phyloP scores from a whole-genome alignment of 1,284 basidiomycete species.

The Moesziomyces sp. region DNA sequence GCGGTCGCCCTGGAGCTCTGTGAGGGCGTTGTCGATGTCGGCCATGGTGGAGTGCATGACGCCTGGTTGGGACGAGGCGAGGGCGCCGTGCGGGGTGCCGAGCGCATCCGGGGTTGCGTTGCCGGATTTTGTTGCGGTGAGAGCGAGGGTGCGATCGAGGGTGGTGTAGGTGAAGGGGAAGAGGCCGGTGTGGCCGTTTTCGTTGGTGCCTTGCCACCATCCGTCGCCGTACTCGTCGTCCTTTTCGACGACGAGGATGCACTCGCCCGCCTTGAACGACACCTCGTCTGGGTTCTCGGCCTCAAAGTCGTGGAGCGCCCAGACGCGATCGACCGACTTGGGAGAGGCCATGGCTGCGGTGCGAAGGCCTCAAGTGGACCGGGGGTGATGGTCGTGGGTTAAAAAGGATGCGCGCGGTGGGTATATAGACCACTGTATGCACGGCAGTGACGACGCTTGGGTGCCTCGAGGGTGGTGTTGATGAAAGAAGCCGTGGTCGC shows the following conservation, averaged over 20 bases:
- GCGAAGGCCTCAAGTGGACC: background rate
- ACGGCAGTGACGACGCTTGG: too few relatives aligned
- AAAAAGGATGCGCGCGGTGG: background rate
- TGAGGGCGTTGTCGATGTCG: constrained; percentile 65
- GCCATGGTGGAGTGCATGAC: constrained; percentile 66
- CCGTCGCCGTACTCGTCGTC: constrained; percentile 95
- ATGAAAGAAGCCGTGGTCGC: background rate
- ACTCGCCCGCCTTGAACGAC: constrained; percentile 84
- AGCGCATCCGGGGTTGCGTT: constrained; percentile 28
- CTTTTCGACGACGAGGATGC: constrained; percentile 88
- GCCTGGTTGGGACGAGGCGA: constrained; percentile 27
- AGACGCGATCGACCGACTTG: constrained; percentile 59
- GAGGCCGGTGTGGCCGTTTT: constrained; percentile 82
- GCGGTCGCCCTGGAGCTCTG: constrained; percentile 53
- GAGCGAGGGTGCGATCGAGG: constrained; percentile 53
- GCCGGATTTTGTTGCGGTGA: constrained; percentile 33
- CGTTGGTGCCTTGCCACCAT: constrained; percentile 98
- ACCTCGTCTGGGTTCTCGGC: constrained; percentile 96
- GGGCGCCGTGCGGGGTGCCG: constrained; percentile 28
- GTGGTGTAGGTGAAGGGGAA: constrained; percentile 91
- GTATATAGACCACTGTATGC: too few relatives aligned
- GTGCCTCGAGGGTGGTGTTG: background rate
- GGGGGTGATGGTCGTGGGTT: background rate
- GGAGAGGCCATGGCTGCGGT: constrained; percentile 26
- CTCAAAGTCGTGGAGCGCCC: constrained; percentile 82